Conservation (phyloP, 2,329 filamentous ascomycete genomes). For the Fusarium armeniacum region DNA sequence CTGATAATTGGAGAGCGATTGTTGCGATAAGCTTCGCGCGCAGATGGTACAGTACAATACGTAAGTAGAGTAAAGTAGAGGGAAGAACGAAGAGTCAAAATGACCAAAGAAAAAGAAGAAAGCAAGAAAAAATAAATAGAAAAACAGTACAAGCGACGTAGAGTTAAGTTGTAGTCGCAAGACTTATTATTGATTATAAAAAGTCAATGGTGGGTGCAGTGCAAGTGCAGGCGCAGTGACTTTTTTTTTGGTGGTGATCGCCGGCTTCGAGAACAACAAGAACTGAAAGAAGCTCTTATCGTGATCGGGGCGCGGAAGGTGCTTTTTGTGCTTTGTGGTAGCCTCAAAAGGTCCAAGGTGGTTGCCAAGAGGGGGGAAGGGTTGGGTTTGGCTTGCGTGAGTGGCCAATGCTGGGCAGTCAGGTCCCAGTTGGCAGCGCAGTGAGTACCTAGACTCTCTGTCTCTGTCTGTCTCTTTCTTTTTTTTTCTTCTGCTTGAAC, state of each 20-base stretch:
- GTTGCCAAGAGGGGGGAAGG: conserved; percentile 36
- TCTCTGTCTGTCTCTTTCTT: conserved; percentile 27
- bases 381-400: conserved; percentile 16
- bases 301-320: conserved; percentile 40
- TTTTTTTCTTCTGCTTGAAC: conserved; percentile 43
- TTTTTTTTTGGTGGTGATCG: conserved; percentile 32
- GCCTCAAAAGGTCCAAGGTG: conserved; percentile 35
- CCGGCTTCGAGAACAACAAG: conserved; percentile 40
- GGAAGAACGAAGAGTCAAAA: conserved; percentile 12
- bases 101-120: conserved; percentile 28
- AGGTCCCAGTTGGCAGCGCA: conserved; percentile 24
- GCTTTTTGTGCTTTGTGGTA: conserved; percentile 43
- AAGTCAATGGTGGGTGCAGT: conserved; percentile 13
- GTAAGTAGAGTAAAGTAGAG: conserved; percentile 11
- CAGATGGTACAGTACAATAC: conserved; percentile 13
- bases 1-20: conserved; percentile 28
- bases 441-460: conserved; percentile 3
- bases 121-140: conserved; percentile 23
- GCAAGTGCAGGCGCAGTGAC: conserved; percentile 7
- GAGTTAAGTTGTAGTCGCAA: conserved; percentile 22
- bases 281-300: conserved; percentile 41
- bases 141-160: conserved; percentile 25
- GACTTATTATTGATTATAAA: conserved; percentile 44
- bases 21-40: conserved; percentile 23
- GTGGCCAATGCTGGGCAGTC: conserved; percentile 27